phyloP scores from a whole-genome alignment of 768 basidiomycete genomes.

The Boletus bicolor region DNA sequence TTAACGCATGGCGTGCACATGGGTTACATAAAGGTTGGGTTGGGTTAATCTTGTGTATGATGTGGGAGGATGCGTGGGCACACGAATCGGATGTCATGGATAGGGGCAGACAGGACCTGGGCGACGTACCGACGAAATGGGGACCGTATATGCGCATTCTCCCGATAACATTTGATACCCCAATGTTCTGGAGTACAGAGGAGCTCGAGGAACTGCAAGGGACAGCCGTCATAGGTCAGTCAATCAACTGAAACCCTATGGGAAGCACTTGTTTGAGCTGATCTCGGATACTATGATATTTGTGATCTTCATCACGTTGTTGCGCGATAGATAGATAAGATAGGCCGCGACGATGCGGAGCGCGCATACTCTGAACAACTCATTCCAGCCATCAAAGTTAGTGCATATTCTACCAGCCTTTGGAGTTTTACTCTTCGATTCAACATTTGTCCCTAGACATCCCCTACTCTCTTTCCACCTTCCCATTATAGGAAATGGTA shows the following conservation, averaged over 20 bases:
- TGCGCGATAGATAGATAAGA: slow-evolving; percentile 55
- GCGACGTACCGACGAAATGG: slow-evolving; percentile 14
- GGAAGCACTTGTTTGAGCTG: background rate
- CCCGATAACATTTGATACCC: slow-evolving; percentile 75
- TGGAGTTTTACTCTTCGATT: background rate
- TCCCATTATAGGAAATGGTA: slow-evolving; percentile 47
- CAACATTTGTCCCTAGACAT: slow-evolving; percentile 42
- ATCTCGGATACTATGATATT: background rate
- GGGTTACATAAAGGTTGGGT: slow-evolving; percentile 75
- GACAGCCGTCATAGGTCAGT: slow-evolving; percentile 82
- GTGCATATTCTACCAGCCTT: slow-evolving; percentile 12
- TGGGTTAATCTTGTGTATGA: slow-evolving; percentile 87
- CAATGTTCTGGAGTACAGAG: slow-evolving; percentile 87
- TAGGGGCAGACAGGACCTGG: background rate
- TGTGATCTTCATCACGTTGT: background rate
- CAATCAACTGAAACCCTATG: slow-evolving; percentile 1
- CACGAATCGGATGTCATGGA: slow-evolving; percentile 50
- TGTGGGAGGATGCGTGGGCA: slow-evolving; percentile 84
- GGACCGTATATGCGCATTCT: slow-evolving; percentile 39
- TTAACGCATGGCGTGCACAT: slow-evolving; percentile 58
- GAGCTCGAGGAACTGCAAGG: slow-evolving; percentile 77
- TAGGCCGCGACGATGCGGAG: slow-evolving; percentile 83
- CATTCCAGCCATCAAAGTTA: slow-evolving; percentile 67
- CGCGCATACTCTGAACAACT: slow-evolving; percentile 65
- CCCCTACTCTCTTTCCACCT: slow-evolving; percentile 68